phyloP scores from a whole-genome alignment of 2,329 filamentous ascomycete species.

The Pseudogymnoascus sp. region DNA sequence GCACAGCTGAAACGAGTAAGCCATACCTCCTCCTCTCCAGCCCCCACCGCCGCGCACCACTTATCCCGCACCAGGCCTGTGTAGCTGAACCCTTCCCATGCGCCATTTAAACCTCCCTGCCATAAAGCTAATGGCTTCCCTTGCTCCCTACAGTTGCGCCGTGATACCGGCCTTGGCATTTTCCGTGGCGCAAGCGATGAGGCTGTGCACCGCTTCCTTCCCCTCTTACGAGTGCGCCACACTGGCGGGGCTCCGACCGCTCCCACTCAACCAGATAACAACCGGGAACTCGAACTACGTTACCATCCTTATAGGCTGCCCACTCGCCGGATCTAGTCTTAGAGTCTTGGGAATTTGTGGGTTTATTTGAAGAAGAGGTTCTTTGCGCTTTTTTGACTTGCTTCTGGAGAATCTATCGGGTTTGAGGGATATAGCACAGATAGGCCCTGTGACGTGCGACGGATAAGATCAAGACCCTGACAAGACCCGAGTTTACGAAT shows the following conservation, averaged over 20 bases:
- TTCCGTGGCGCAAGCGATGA: neutral
- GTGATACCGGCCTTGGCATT: neutral
- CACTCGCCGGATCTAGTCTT: neutral
- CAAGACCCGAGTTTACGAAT: neutral
- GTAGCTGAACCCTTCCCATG: neutral
- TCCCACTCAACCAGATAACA: neutral
- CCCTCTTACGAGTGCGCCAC: neutral
- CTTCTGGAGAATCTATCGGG: neutral
- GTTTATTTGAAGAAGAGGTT: neutral
- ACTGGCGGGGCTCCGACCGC: neutral
- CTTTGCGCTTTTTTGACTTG: neutral
- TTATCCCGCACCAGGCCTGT: neutral
- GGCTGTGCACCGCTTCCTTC: neutral
- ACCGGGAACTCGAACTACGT: neutral
- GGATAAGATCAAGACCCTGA: neutral
- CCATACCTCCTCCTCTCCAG: neutral
- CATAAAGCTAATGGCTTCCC: neutral
- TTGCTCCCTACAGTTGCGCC: neutral
- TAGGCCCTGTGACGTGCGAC: neutral
- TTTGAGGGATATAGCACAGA: neutral
- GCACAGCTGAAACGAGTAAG: no score
- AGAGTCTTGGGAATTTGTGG: neutral
- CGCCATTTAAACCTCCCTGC: neutral
- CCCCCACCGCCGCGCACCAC: neutral
- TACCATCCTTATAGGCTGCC: neutral